These are phyloP conservation scores for Leccinum holopus DNA, from an alignment of 1,284 basidiomycete genomes.

Conservation along the genomic window DNA sequence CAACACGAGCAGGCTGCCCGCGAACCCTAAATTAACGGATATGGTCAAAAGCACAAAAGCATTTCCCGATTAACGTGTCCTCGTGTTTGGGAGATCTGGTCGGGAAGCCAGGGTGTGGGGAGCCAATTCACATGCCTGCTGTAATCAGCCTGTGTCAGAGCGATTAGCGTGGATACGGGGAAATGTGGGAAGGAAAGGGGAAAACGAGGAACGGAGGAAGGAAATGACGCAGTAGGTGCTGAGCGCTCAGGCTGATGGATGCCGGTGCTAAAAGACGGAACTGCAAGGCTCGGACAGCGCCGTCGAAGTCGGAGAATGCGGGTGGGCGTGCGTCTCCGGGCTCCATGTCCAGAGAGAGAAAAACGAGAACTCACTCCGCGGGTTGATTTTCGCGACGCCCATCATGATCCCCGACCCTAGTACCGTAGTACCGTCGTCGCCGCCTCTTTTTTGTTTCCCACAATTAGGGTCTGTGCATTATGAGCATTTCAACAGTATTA, in stretches of 20 bases:
- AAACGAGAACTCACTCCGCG: slow-evolving; percentile 14
- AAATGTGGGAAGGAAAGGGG: slow-evolving; percentile 2
- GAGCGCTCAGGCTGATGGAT: not conserved
- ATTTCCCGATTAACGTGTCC: slow-evolving; percentile 29
- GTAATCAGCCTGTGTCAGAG: slow-evolving; percentile 23
- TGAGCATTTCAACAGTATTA: too few species aligned
- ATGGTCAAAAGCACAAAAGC: slow-evolving; percentile 23
- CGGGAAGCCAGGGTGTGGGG: slow-evolving; percentile 15
- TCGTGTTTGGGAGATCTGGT: slow-evolving; percentile 26
- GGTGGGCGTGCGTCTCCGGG: slow-evolving; percentile 10
- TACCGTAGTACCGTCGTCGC: not conserved
- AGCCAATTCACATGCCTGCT: slow-evolving; percentile 11
- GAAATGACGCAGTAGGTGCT: slow-evolving; percentile 8
- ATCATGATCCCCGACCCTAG: not conserved
- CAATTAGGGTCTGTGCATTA: too few species aligned
- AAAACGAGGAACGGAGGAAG: slow-evolving; percentile 10
- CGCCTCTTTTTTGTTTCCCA: not conserved
- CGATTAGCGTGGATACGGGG: slow-evolving; percentile 21
- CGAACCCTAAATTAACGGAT: slow-evolving; percentile 38
- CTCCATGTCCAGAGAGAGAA: not conserved
- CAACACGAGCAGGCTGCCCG: slow-evolving; percentile 12
- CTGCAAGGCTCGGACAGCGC: slow-evolving; percentile 15
- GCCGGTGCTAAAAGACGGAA: not conserved
- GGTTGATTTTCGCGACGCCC: not conserved
- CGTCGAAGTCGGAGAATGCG: slow-evolving; percentile 28